Base-by-base conservation (phyloP, 352 stramenopile genomes). In the Peronospora destructor region DNA sequence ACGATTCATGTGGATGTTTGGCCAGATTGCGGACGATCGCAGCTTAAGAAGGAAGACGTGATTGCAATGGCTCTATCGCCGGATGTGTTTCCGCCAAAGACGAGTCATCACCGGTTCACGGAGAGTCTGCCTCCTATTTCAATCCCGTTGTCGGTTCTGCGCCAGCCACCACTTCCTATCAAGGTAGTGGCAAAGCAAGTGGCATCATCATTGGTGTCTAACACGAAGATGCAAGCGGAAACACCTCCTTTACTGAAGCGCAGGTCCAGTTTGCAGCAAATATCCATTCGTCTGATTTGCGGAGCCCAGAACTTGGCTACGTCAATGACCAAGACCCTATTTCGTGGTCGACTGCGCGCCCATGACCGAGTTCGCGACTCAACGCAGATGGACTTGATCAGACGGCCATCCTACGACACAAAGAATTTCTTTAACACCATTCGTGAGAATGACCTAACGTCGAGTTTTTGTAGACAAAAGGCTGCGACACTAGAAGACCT, bases 51-150 rank as follows among this genome's bases (percentile, higher is more conserved):
- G 57, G 63, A 84, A 49, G 74, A 93, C 21, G 80, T 93, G 8
- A 86, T 93, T 48, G 72, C 75, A 8, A 93, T 91, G 83, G 65
- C 83, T 25, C 65, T 90, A 23, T 91, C 80, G 16, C 66, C 79
- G 4, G 74, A 86, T 38, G 79, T 93, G 40, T 90, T 91, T 49
- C 83, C 83, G 17, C 77, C 80, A 13, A 91, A 93, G 66, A 93
- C 83, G 9, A 91, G 80, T 56, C 79, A 80, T 48, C 83, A 93
- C 55, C 68, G 75, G 7, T 90, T 93, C 47, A 85, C 75, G 0
- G 79, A 91, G 51, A 87, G 74, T 39, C 58, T 93, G 5, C 79
- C 83, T 26, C 83, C 83, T 4, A 84, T 93, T 53, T 91, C 80
- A 16, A 88, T 91, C 45, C 80, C 79, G 25, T 59, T 93, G 6